Conservation (phyloP, 2,329 filamentous ascomycete species). For the Amphichorda felina region DNA sequence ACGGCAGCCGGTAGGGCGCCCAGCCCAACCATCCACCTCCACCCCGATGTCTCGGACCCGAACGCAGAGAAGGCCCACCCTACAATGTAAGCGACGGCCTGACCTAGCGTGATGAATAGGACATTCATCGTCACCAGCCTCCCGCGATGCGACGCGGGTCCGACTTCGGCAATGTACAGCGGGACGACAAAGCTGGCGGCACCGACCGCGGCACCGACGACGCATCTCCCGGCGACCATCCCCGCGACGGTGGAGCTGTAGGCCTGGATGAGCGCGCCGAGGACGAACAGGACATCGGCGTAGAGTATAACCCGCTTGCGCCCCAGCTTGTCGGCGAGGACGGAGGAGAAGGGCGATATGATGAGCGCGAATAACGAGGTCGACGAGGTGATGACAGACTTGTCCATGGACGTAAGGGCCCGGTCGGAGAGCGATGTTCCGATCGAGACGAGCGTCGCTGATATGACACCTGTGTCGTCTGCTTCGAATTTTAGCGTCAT, state of each 20-base stretch:
- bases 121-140: conserved; percentile 71
- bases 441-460: conserved; percentile 54
- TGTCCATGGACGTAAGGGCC: conserved; percentile 49
- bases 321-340: conserved; percentile 50
- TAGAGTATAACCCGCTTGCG: conserved; percentile 51
- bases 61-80: conserved; percentile 63
- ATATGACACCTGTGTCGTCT: conserved; percentile 61
- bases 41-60: conserved; percentile 44
- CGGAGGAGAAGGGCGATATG: conserved; percentile 50
- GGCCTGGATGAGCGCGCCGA: conserved; percentile 57
- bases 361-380: conserved; percentile 56
- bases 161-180: conserved; percentile 78
- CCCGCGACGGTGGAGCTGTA: conserved; percentile 38
- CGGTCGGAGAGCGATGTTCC: conserved; percentile 44
- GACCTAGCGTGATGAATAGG: conserved; percentile 76
- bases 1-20: conserved; percentile 65
- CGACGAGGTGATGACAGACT: conserved; percentile 58
- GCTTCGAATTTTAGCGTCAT: neutral
- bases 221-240: conserved; percentile 57
- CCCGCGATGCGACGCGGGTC: conserved; percentile 65
- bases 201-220: conserved; percentile 64
- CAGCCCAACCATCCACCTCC: conserved; percentile 87
- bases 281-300: conserved; percentile 55
- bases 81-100: conserved; percentile 77
- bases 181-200: conserved; percentile 74